Base-by-base conservation (phyloP, 345 rosid species). In the Gossypium herbaceum region DNA sequence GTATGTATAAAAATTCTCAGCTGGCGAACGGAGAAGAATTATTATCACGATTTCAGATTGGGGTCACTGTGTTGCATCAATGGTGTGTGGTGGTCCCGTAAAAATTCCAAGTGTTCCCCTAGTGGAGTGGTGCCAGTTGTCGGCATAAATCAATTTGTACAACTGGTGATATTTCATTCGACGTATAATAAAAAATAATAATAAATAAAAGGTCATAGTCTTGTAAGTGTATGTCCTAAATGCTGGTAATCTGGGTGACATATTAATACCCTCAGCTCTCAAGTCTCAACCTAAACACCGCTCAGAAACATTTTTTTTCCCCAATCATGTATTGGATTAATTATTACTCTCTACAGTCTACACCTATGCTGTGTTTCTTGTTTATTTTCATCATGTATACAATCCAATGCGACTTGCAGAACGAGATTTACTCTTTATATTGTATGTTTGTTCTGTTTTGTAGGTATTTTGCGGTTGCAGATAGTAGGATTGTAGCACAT, bases 91-190 rank as follows among this genome's bases (percentile, higher is more conserved):
- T 39, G 68, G 68, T 39, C 68, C 50, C 24, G 8, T 39, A 9
- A 62, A 17, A 34, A 62, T 34, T 62, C 67, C 45, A 15, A n/a
- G 22, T 39, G 50, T n/a, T 64, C 50, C 50, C 68, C 15, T 4
- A 41, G 68, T 64, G 68, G 68, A 11, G 45, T n/a, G 50, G 25
- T 41, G 68, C 68, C 68, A 64, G 68, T 64, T 39, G 68, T 10
- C 22, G 27, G 29, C 25, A 57, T 22, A 56, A 56, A 56, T 56
- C 25, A 56, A 19, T 56, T 20, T 57, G 15, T 57, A 57, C 61
- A 57, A 57, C 13, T 39, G 50, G 15, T 64, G 50, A 64, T 57
- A 9, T n/a, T 63, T 63, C 68, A 17, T 63, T 63, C 20, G 24
- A 7, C 58, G 19, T 17, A 54, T 54, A 22, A 7, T 47, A 47